A percentile compares a stretch with the other conserved stretches of the same genome.
Conservation (phyloP, 257 asterid species). For the Salvia miltiorrhiza region DNA sequence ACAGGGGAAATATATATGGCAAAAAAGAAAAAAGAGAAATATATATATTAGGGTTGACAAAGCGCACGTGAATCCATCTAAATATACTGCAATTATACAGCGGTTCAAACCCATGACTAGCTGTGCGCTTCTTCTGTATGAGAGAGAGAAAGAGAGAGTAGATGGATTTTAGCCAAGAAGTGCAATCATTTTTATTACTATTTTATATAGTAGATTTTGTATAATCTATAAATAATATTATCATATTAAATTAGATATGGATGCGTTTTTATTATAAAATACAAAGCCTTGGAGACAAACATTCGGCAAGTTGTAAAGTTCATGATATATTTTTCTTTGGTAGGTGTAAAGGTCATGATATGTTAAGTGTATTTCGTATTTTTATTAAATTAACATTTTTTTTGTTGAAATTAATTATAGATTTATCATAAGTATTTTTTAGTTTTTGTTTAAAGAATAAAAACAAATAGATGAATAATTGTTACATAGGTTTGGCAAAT, state of each 20-base stretch:
- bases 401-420: neutral
- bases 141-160: constrained; percentile 5
- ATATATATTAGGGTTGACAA: constrained; percentile 38
- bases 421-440: no score
- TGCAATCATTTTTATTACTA: constrained; percentile 29
- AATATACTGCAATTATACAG: constrained; percentile 26
- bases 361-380: neutral
- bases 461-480: neutral
- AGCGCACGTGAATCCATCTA: constrained; percentile 58
- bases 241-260: neutral
- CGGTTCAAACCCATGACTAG: constrained; percentile 35
- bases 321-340: constrained; percentile 2
- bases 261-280: neutral
- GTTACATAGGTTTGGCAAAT: constrained; percentile 26
- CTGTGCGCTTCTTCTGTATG: constrained; percentile 12
- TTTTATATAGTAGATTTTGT: neutral
- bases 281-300: constrained; percentile 22
- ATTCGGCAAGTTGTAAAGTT: constrained; percentile 27
- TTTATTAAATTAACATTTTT: neutral
- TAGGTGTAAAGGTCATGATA: constrained; percentile 17
- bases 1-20: neutral
- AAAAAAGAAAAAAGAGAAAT: neutral
- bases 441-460: neutral
- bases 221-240: neutral
- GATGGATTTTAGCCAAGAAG: constrained; percentile 30